Evolutionary conservation across 116 monocot species (phyloP).

Genomic region (Cymodocea nodosa): DNA sequence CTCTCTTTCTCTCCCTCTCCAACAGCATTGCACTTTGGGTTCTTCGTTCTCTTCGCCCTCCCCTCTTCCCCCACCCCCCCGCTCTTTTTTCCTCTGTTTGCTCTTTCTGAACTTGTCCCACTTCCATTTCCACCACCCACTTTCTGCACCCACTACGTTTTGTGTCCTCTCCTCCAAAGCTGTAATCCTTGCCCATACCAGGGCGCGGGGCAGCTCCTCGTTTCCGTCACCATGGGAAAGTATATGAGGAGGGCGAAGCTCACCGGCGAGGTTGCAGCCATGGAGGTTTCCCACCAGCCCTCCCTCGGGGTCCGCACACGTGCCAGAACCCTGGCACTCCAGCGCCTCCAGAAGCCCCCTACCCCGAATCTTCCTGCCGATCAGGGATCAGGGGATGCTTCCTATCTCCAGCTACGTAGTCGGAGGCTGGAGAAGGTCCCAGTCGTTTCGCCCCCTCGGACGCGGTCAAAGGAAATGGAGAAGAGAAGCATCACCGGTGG

Average conservation of each 20-base stretch:
- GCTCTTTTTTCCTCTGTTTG: too few relatives aligned
- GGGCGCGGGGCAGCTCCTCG: neutral
- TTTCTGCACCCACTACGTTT: neutral
- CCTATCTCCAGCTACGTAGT: slow-evolving; percentile 49
- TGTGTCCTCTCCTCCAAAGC: neutral
- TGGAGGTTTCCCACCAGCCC: slow-evolving; percentile 32
- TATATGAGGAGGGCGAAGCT: slow-evolving; percentile 50
- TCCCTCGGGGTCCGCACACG: slow-evolving; percentile 48
- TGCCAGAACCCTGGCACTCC: slow-evolving; percentile 41
- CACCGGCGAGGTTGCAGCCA: slow-evolving; percentile 30
- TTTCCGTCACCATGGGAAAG: slow-evolving; percentile 37
- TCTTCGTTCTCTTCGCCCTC: too few relatives aligned
- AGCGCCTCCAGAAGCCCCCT: slow-evolving; percentile 13
- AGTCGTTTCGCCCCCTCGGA: neutral
- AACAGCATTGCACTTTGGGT: too few relatives aligned
- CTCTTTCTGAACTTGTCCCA: too few relatives aligned
- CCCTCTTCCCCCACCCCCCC: neutral
- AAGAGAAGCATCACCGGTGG: neutral
- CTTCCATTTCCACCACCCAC: neutral
- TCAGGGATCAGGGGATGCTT: slow-evolving; percentile 2
- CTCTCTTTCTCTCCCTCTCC: too few relatives aligned
- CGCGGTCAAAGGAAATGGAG: neutral
- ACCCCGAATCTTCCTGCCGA: neutral
- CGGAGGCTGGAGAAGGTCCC: slow-evolving; percentile 39
- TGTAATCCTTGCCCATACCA: neutral